Percentiles rank a stretch among this genome's conserved stretches.
These are phyloP conservation scores for Penicillium sp. DNA, from an alignment of 2,329 filamentous ascomycete species.

Conservation along the genomic window DNA sequence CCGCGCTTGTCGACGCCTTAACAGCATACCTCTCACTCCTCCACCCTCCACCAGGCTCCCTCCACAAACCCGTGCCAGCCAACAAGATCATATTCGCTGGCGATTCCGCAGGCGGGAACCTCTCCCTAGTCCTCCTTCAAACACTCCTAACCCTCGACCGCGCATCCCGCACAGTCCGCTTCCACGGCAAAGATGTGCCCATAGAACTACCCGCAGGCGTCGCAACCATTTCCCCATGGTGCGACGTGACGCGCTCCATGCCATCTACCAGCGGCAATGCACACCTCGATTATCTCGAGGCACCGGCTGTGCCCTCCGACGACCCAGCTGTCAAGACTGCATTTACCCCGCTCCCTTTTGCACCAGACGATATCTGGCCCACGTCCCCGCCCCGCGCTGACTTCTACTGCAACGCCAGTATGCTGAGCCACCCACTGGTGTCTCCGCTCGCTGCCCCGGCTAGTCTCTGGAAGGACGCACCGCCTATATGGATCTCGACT, in stretches of 20 bases:
- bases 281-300: constrained; percentile 43
- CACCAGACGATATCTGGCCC: constrained; percentile 44
- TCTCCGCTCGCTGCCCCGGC: constrained; percentile 39
- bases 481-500: constrained; percentile 43
- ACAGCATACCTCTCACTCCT: constrained; percentile 50
- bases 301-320: constrained; percentile 28
- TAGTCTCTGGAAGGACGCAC: constrained; percentile 43
- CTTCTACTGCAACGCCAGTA: constrained; percentile 41
- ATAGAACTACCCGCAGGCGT: constrained; percentile 45
- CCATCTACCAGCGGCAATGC: constrained; percentile 42
- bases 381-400: constrained; percentile 44
- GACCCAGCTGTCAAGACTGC: constrained; percentile 12
- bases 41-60: constrained; percentile 44
- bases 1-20: constrained; percentile 49
- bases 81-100: constrained; percentile 49
- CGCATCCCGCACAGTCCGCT: constrained; percentile 35
- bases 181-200: constrained; percentile 42
- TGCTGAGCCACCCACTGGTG: constrained; percentile 43
- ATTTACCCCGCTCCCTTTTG: constrained; percentile 30
- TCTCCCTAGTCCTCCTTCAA: constrained; percentile 43
- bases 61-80: constrained; percentile 45
- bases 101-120: constrained; percentile 49
- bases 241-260: constrained; percentile 45
- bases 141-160: constrained; percentile 45
- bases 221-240: constrained; percentile 43